These are phyloP conservation scores for Botrytis cinerea DNA, from an alignment of 2,329 filamentous ascomycete species.

Conservation along the genomic window DNA sequence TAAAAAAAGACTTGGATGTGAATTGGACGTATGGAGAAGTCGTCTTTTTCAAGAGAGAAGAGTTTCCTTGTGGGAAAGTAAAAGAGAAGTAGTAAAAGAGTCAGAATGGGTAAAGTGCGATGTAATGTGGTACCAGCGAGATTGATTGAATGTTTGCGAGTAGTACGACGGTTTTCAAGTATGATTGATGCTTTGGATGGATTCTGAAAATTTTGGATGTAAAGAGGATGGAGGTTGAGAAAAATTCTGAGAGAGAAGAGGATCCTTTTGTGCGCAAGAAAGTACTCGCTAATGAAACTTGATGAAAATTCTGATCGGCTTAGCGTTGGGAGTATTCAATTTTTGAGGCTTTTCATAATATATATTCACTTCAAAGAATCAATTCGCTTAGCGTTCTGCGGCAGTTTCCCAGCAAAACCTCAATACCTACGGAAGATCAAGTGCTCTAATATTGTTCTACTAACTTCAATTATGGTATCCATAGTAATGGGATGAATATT, in stretches of 20 bases:
- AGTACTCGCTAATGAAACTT: background rate
- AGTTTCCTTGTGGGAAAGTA: background rate
- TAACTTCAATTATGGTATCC: too few relatives aligned
- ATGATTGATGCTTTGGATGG: background rate
- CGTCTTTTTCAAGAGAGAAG: background rate
- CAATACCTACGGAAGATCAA: too few relatives aligned
- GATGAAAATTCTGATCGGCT: background rate
- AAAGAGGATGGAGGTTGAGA: background rate
- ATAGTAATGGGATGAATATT: background rate
- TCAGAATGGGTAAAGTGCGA: background rate
- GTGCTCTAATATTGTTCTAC: background rate
- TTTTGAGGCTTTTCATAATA: constrained; percentile 9
- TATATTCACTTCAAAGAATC: background rate
- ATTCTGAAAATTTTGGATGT: background rate
- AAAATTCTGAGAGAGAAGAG: background rate
- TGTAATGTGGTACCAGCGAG: background rate
- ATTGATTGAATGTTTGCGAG: background rate
- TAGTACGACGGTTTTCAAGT: background rate
- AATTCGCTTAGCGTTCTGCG: background rate
- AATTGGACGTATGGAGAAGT: background rate
- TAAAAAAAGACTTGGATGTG: background rate
- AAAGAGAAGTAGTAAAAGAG: background rate
- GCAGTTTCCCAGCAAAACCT: background rate
- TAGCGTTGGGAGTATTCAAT: background rate
- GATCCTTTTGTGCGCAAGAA: background rate